Percentiles rank a stretch among this genome's conserved stretches.
phyloP scores from a whole-genome alignment of 306 rosid genomes.

The Begonia loranthoides region DNA sequence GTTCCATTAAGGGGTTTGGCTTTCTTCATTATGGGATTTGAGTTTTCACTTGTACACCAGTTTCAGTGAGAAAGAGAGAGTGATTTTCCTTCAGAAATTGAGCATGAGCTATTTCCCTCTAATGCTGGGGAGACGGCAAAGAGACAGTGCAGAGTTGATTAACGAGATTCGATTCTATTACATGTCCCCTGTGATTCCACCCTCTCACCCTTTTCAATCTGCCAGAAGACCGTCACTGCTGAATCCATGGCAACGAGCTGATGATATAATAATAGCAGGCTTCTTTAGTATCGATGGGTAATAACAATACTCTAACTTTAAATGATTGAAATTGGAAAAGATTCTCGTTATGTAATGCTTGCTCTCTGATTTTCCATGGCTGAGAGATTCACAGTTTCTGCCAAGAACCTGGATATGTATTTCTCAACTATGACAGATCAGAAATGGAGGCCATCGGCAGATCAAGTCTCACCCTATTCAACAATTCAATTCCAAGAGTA shows the following conservation, averaged over 20 bases:
- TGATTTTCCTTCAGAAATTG: too few relatives aligned
- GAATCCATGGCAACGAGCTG: constrained; percentile 12
- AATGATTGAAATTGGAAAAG: background rate
- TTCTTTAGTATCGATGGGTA: constrained; percentile 25
- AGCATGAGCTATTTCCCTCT: too few relatives aligned
- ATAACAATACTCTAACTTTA: constrained; percentile 1
- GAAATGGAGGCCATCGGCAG: background rate
- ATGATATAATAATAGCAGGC: constrained; percentile 14
- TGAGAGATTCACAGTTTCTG: background rate
- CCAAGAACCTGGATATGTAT: constrained; percentile 1
- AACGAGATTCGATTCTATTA: too few relatives aligned
- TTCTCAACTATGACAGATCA: constrained; percentile 11
- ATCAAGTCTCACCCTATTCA: too few relatives aligned
- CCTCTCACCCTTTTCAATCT: constrained; percentile 18
- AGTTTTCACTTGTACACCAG: too few relatives aligned
- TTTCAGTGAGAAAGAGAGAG: too few relatives aligned
- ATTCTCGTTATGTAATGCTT: background rate
- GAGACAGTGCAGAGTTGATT: too few relatives aligned
- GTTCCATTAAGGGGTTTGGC: too few relatives aligned
- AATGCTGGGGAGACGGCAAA: too few relatives aligned
- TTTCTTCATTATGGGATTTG: too few relatives aligned
- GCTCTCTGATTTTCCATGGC: background rate
- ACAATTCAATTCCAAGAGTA: constrained; percentile 1
- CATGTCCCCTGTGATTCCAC: too few relatives aligned
- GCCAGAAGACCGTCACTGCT: constrained; percentile 17